Evolutionary conservation across 495 filamentous ascomycete species (phyloP).

Genomic region (Arthonia radiata): DNA sequence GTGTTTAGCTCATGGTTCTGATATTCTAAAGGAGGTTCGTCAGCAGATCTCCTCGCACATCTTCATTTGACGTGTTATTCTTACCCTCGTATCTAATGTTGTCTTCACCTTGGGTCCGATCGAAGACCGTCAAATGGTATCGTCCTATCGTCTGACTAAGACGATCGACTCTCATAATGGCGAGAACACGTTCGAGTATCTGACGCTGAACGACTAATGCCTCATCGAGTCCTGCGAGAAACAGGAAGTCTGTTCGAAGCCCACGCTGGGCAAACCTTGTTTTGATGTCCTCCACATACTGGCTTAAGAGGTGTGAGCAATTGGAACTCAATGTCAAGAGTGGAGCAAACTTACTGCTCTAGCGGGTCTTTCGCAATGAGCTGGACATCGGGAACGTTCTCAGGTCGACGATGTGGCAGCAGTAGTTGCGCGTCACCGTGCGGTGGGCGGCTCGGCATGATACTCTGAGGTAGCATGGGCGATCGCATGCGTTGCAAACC

Average conservation of each 20-base stretch:
- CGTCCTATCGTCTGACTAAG: constrained; percentile 40
- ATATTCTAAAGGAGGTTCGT: constrained; percentile 32
- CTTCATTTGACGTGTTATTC: no score
- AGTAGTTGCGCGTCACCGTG: constrained; percentile 38
- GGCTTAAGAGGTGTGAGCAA: constrained; percentile 14
- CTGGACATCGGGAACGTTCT: constrained; percentile 77
- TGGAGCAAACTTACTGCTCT: constrained; percentile 29
- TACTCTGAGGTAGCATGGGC: no score
- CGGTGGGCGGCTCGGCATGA: constrained; percentile 18
- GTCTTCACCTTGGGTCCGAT: constrained; percentile 41
- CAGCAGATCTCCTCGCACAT: not conserved
- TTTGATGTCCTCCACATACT: constrained; percentile 65
- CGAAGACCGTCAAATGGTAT: constrained; percentile 64
- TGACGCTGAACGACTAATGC: constrained; percentile 59
- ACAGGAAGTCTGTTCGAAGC: constrained; percentile 50
- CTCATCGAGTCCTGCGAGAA: constrained; percentile 47
- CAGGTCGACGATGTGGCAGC: constrained; percentile 45
- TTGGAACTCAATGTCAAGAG: no score
- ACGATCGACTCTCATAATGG: constrained; percentile 49
- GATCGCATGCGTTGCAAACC: no score
- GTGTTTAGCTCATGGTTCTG: constrained; percentile 49
- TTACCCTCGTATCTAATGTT: constrained; percentile 55
- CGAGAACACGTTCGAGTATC: constrained; percentile 70
- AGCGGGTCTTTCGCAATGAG: constrained; percentile 61
- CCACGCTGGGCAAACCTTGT: constrained; percentile 42